Evolutionary conservation across 306 rosid genomes (phyloP).

Genomic region (Glycine soja): DNA sequence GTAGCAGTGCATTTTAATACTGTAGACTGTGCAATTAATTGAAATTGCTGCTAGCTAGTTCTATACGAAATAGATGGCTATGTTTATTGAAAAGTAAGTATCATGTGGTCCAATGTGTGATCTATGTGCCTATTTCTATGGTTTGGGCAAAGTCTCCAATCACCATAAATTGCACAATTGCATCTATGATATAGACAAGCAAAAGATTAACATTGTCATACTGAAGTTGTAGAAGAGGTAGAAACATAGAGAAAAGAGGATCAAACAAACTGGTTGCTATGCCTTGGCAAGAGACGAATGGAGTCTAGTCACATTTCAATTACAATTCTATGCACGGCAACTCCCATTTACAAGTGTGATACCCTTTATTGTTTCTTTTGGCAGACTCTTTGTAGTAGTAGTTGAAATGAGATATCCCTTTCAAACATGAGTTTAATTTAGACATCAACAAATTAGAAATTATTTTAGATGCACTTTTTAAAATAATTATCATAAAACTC

Average conservation of each 20-base stretch:
- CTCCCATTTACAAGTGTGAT: background rate
- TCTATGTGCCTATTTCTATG: constrained; percentile 52
- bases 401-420: background rate
- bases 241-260: background rate
- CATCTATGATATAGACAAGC: constrained; percentile 45
- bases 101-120: constrained; percentile 60
- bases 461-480: background rate
- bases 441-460: background rate
- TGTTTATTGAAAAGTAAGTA: constrained; percentile 45
- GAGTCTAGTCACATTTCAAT: constrained; percentile 48
- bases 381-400: background rate
- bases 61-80: constrained; percentile 39
- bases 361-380: constrained; percentile 22
- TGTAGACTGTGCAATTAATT: constrained; percentile 42
- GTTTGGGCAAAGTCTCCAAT: constrained; percentile 46
- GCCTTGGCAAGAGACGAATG: constrained; percentile 38
- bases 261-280: constrained; percentile 41
- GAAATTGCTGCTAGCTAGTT: constrained; percentile 45
- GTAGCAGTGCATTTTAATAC: background rate
- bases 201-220: constrained; percentile 49
- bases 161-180: constrained; percentile 49
- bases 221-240: constrained; percentile 30
- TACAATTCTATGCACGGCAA: constrained; percentile 9
- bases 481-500: background rate
- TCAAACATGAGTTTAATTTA: background rate